Evolutionary conservation across 495 filamentous ascomycete species (phyloP), one percentile per base, ranked within the genome.

Genomic region (Neohortaea acidophila): DNA sequence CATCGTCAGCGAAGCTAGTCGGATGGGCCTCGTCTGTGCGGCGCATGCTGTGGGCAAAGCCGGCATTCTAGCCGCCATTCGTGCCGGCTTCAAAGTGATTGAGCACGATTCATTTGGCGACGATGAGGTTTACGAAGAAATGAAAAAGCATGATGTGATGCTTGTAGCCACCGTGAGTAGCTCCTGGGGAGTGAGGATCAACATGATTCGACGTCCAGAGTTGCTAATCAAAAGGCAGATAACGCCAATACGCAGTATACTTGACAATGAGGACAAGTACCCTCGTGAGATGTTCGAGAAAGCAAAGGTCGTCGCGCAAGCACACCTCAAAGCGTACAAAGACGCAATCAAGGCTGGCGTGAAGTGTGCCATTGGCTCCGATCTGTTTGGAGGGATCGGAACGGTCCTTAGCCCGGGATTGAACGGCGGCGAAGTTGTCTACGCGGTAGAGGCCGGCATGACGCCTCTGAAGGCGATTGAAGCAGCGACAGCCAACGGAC

Each of bases 391-490:
- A 6, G 33, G 37, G 6, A 10, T 39, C 18, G 24, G 44, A 43
- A 33, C 45, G 37, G 38, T 47, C 14, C 57, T 64, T 1, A 19
- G 36, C 5, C 61, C 59, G 22, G 66, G 61, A 0, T 55, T 59
- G 25, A 66, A 66, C 37, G 68, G 63, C 4, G 53, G 57, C 38
- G 68, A 72, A 39, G 35, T 72, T 20, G 56, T 58, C 6, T 63
- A 60, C 33, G 67, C 67, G 9, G 63, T 69, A 20, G 51, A 66
- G 39, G 62, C 62, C 9, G 67, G 67, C 0, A 53, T 72, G 60
- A 65, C 56, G 25, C 61, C 59, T 2, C 47, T 72, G n/a, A 52
- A 66, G 29, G 68, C 68, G 10, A 67, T 72, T 40, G 63, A 69
- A 41, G 63, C 65, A 4, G 64, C 63, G 25, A 72, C 68, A 10